Evolutionary conservation across 2,329 filamentous ascomycete genomes (phyloP), one percentile per base, ranked within the genome.

Genomic region (Chaetomiaceae sp.): DNA sequence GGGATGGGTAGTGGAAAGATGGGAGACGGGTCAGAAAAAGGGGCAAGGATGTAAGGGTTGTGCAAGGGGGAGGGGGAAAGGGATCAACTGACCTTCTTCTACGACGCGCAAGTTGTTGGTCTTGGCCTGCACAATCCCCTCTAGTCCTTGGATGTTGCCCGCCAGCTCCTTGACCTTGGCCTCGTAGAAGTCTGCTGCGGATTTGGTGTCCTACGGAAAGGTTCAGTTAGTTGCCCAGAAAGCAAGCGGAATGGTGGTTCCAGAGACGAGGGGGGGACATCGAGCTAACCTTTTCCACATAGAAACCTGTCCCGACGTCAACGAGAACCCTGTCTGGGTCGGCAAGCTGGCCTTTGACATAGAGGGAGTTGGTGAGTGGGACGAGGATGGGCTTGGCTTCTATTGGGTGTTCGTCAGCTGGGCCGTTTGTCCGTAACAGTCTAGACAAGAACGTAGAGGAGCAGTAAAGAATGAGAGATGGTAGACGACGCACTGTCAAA

Each of bases 361-460:
- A 98, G 24, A 98, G 77, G 1, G 90, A 96, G 59, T 87, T 93
- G 11, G 93, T 98, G 52, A 98, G 70, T 0, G 94, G 93, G n/a
- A 98, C 88, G 17, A 98, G 78, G 38, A 97, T 84, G 7, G 68
- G 73, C 65, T 79, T 74, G 40, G 63, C 62, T 45, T 64, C 65
- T 65, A 45, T n/a, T 38, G 38, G 14, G 12, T 18, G n/a, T 17
- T 58, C 33, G 10, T 47, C 8, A 30, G 27, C 9, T 10, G 29
- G n/a, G 14, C 29, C 3, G 12, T 4, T 11, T 18, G 34, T 11
- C 19, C 4, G 35, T 24, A n/a, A n/a, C n/a, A n/a, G n/a, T n/a
- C n/a, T n/a, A n/a, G n/a, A n/a, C n/a, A n/a, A n/a, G n/a, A n/a
- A n/a, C n/a, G n/a, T n/a, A n/a, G n/a, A n/a, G n/a, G n/a, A n/a